Base-by-base conservation (phyloP, 306 rosid species). In the Acacia melanoxylon region DNA sequence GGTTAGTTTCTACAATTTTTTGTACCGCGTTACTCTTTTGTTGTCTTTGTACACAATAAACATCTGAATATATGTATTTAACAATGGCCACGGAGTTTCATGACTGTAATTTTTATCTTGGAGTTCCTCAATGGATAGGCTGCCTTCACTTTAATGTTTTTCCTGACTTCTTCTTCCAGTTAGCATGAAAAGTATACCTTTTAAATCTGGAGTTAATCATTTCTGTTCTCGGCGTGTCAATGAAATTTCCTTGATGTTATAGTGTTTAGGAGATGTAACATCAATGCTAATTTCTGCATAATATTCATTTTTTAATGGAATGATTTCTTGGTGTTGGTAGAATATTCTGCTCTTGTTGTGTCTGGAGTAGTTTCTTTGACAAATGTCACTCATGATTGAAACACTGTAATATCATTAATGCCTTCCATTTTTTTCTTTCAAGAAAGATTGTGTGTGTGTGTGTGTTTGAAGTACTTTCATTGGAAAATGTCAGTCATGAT, bases 1-100 rank as follows among this genome's bases (percentile, higher is more conserved):
- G 98, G 99, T 95, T 72, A 82, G 94, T 74, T 83, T 51, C 27
- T 20, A n/a, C 66, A 13, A 20, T 6, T 31, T 68, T 35, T 37
- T 35, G 24, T n/a, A 10, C 49, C 20, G 49, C 56, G 5, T 22
- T 44, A 10, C 40, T 31, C 35, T 65, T 70, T 70, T 70, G 51
- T 46, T 76, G 59, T 62, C 25, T 68, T 81, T 80, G 24, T 84
- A 40, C 44, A 51, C 54, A 20, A 72, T 52, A 56, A 74, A 68
- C 61, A 56, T 13, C 59, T 77, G 71, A 41, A 56, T 31, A 15
- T 67, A 56, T 52, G 68, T 20, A 46, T 78, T 68, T 17, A 20
- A 22, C 83, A n/a, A 33, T 25, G 19, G 16, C 48, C 15, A 35
- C 5, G 48, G 22, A 46, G 22, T 68, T 20, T 10, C 8, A 14